Evolutionary conservation across 2,329 filamentous ascomycete genomes (phyloP), one percentile per base, ranked within the genome.

Genomic region (Trichoderma harzianum): DNA sequence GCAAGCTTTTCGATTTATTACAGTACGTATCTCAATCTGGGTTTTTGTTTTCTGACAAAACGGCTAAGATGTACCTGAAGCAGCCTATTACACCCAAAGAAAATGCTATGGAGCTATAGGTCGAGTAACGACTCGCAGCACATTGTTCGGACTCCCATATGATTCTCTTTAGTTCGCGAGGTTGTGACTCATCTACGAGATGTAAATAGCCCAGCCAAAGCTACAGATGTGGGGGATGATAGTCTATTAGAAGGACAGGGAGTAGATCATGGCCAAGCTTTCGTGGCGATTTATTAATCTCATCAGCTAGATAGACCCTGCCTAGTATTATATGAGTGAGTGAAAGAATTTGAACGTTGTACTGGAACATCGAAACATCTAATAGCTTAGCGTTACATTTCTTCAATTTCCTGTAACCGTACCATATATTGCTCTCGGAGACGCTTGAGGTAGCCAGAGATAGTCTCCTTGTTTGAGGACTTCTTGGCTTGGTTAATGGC

Each of bases 401-500:
- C 73, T 1, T 93, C 89, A 32, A 94, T 87, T 1, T 85, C 86
- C 26, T 88, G 86, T 93, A 97, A 95, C 8, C 88, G 84, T 5
- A 85, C 76, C 8, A 92, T 86, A 77, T 97, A 97, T 69, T 97
- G 93, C 63, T 87, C 87, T 78, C 95, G 93, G 14, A 82, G 75
- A 5, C 75, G 70, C n/a, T 70, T 63, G 28, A 82, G 65, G 51
- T 82, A 82, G 0, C 75, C 76, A 0, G 77, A 77, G 34, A 97
- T 81, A 0, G 88, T 85, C 2, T 87, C 85, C 0, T 91, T 89
- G 36, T 91, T 91, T 0, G 83, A 85, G 0, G 91, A 91, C 18
- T 89, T 84, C 1, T 85, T 83, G 0, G 92, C 91, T 72, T 96
- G 92, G 14, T 88, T 79, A 30, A 98, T 83, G 60, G 92, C 90